Conservation (phyloP, 1,284 basidiomycete species). For the Spongispora temasekensis region DNA sequence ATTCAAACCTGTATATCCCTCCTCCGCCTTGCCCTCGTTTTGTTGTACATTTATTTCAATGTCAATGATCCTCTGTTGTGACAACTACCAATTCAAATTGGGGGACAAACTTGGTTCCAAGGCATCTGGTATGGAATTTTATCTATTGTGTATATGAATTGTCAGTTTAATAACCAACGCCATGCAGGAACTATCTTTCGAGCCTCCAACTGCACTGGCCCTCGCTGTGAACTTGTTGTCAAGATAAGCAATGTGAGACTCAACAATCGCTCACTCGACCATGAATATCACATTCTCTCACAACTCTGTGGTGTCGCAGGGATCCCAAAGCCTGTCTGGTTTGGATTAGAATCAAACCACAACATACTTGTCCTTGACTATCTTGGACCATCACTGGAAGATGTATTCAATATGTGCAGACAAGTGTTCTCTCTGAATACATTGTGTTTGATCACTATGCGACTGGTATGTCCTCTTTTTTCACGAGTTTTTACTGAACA, state of each 20-base stretch:
- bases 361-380: neutral
- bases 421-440: neutral
- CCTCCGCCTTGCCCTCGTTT: no score
- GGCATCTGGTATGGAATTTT: neutral
- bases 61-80: neutral
- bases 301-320: neutral
- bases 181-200: neutral
- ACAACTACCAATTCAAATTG: neutral
- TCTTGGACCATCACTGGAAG: neutral
- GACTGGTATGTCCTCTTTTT: neutral
- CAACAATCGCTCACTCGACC: neutral
- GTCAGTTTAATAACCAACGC: no score
- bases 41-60: no score
- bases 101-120: neutral
- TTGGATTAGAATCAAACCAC: neutral
- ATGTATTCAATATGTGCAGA: neutral
- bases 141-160: neutral
- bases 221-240: neutral
- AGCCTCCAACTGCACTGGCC: neutral
- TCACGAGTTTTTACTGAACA: no score
- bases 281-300: neutral
- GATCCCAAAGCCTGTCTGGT: neutral
- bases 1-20: no score
- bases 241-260: neutral
- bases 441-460: neutral